Percentiles rank a stretch among this genome's conserved stretches.
Conservation (phyloP, 2,329 filamentous ascomycete genomes). For the Cladophialophora exuberans region DNA sequence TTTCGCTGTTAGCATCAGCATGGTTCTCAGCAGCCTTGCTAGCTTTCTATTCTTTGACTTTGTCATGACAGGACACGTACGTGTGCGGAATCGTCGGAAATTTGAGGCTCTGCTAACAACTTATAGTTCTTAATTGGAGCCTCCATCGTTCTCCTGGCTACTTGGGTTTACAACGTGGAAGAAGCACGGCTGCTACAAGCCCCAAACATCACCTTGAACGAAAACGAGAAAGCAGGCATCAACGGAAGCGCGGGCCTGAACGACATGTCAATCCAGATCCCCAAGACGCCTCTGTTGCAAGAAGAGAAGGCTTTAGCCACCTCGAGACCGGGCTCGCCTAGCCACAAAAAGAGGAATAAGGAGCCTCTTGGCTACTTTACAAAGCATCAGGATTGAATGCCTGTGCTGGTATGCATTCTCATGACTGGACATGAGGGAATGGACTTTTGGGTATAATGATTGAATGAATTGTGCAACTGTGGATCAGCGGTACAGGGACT, state of each 20-base stretch:
- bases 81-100: slow-evolving; percentile 40
- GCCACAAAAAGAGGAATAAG: slow-evolving; percentile 39
- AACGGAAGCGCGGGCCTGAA: slow-evolving; percentile 50
- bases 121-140: slow-evolving; percentile 80
- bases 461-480: slow-evolving; percentile 2
- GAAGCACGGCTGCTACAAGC: slow-evolving; percentile 56
- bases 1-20: slow-evolving; percentile 89
- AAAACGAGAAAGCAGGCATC: slow-evolving; percentile 74
- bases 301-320: slow-evolving; percentile 54
- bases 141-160: slow-evolving; percentile 74
- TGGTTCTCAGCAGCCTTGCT: slow-evolving; percentile 81
- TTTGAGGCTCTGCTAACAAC: slow-evolving; percentile 1
- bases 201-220: slow-evolving; percentile 65
- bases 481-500: background rate
- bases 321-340: slow-evolving; percentile 54
- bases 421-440: slow-evolving; percentile 22
- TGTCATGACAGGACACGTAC: slow-evolving; percentile 70
- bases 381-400: slow-evolving; percentile 36
- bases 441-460: slow-evolving; percentile 16
- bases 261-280: slow-evolving; percentile 51
- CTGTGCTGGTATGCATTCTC: slow-evolving; percentile 27
- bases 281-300: slow-evolving; percentile 51
- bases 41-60: slow-evolving; percentile 88
- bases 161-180: slow-evolving; percentile 76
- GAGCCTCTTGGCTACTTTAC: slow-evolving; percentile 44